A percentile compares a stretch with the other conserved stretches of the same genome.
Conservation (phyloP, 2,329 filamentous ascomycete genomes). For the Amauroascus verrucosus region DNA sequence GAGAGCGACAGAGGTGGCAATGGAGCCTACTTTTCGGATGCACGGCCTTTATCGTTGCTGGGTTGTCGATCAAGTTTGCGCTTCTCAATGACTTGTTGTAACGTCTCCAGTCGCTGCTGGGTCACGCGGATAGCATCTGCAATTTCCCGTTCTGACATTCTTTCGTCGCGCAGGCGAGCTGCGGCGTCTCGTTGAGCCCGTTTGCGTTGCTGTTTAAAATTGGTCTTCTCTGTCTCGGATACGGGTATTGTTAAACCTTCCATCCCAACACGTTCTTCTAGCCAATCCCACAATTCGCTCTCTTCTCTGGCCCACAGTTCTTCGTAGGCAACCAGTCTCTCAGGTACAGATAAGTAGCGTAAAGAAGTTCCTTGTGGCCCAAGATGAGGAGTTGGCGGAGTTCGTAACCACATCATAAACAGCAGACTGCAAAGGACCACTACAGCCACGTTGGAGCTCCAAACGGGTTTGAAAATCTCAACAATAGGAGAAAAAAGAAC, state of each 20-base stretch:
- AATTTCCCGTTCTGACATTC: slow-evolving; percentile 63
- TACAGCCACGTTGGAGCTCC: slow-evolving; percentile 69
- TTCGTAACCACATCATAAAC: slow-evolving; percentile 61
- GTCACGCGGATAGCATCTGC: slow-evolving; percentile 74
- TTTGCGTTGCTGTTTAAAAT: slow-evolving; percentile 33
- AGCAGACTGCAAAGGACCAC: slow-evolving; percentile 63
- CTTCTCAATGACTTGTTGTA: slow-evolving; percentile 62
- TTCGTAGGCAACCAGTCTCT: slow-evolving; percentile 74
- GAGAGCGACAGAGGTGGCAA: neutral
- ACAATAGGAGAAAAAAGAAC: slow-evolving; percentile 58
- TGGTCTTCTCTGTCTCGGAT: slow-evolving; percentile 16
- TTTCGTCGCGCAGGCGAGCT: slow-evolving; percentile 50
- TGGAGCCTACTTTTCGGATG: neutral
- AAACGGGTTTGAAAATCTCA: slow-evolving; percentile 58
- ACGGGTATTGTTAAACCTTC: slow-evolving; percentile 42
- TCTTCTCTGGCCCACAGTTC: slow-evolving; percentile 87
- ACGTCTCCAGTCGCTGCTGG: slow-evolving; percentile 66
- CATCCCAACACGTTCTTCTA: slow-evolving; percentile 74
- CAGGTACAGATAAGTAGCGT: slow-evolving; percentile 41
- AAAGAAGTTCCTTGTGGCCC: slow-evolving; percentile 31
- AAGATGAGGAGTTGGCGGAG: slow-evolving; percentile 26
- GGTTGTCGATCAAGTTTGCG: slow-evolving; percentile 32
- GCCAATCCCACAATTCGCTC: slow-evolving; percentile 82
- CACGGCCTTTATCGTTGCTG: neutral
- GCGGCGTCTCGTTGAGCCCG: slow-evolving; percentile 41